Base-by-base conservation (phyloP, 805 yeast genomes). In the Cyberlindnera suaveolens region DNA sequence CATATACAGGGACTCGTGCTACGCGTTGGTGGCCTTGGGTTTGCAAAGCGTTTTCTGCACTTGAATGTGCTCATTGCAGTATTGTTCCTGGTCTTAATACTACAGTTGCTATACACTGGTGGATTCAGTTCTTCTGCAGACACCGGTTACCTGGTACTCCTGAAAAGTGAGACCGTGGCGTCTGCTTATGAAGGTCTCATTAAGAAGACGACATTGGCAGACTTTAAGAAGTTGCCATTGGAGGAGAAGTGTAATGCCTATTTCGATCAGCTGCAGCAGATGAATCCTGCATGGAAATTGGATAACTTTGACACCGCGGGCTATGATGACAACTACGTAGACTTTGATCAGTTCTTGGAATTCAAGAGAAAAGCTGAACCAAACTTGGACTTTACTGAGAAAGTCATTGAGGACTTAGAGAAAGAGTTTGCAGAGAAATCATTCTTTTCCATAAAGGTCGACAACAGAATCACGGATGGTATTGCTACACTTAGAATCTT, bases 401-500 rank as follows among this genome's bases (percentile, higher is more conserved):
- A 36, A 10, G 41, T 34, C 10, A 34, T 46, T 2, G 26, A 15
- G 3, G 38, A 47, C 13, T 34, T 54, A 11, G 47, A 55, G 26
- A 31, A 38, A 16, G 51, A 46, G 29, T 55, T 46, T 34, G 29
- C 39, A 11, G 35, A 36, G 14, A 49, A 44, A 34, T 20, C 45
- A 4, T 34, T 17, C 4, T 29, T 9, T 2, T 42, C 52, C 13
- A 31, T 38, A 14, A 44, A 45, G n/a, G 43, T 52, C n/a, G 53
- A 48, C 18, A 36, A 46, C 30, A 18, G 15, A 18, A 31, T 57
- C 19, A 47, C 51, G 4, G 62, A 61, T 38, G 43, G 57, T 1
- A 46, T 58, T 20, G 50, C 63, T 3, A 53, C 57, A 41, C 33
- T 60, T 14, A 48, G 63, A 44, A 55, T 58, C 3, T 61, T 49